phyloP scores from a whole-genome alignment of 805 yeast genomes.

The Schizosaccharomyces osmophilus region DNA sequence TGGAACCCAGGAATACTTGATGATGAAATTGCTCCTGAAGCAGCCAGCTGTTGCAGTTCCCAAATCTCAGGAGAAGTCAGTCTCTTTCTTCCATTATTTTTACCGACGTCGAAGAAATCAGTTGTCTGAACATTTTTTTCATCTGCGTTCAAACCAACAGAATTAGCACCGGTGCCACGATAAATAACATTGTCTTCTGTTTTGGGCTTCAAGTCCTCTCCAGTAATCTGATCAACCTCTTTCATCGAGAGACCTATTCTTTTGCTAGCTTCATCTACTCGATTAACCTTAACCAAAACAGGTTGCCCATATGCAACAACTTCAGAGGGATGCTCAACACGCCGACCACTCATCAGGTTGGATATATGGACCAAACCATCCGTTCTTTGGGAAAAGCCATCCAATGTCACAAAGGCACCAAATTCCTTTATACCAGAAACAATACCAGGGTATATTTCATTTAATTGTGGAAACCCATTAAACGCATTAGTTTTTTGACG shows the following conservation, averaged over 20 bases:
- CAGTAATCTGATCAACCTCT: slow-evolving; percentile 47
- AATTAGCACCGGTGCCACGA: slow-evolving; percentile 2
- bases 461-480: slow-evolving; percentile 14
- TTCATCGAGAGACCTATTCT: slow-evolving; percentile 39
- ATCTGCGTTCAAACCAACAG: not conserved
- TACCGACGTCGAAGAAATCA: not conserved
- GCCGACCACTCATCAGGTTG: slow-evolving; percentile 12
- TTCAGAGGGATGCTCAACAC: slow-evolving; percentile 36
- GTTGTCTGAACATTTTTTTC: too few relatives aligned
- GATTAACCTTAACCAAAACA: slow-evolving; percentile 38
- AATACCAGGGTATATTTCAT: slow-evolving; percentile 32
- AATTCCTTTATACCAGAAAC: slow-evolving; percentile 37
- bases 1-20: slow-evolving; percentile 44
- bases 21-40: slow-evolving; percentile 48
- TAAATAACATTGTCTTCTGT: not conserved
- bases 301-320: slow-evolving; percentile 29
- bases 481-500: too few relatives aligned
- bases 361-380: slow-evolving; percentile 55
- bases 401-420: slow-evolving; percentile 54
- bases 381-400: slow-evolving; percentile 15
- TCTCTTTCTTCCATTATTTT: slow-evolving; percentile 17
- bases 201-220: slow-evolving; percentile 16
- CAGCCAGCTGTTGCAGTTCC: slow-evolving; percentile 65
- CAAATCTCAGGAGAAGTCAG: slow-evolving; percentile 71
- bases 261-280: slow-evolving; percentile 18